Percentiles rank a stretch among this genome's conserved stretches.
Evolutionary conservation across 2,329 filamentous ascomycete species (phyloP).

Genomic region (Elsinoe ampelina): DNA sequence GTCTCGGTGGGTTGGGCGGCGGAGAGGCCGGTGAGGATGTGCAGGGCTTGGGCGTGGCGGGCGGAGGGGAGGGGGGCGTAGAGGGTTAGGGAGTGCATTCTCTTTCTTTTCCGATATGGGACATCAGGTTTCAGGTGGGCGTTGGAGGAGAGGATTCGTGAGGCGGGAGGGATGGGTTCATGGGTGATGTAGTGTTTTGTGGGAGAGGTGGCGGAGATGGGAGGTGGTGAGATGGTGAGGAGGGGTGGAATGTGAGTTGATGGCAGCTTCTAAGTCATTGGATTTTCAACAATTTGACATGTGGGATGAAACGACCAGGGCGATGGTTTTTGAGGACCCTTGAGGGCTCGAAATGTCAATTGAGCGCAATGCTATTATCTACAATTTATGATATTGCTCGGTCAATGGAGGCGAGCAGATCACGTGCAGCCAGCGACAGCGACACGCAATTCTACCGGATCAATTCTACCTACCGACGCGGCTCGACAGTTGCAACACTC

Average conservation of each 20-base stretch:
- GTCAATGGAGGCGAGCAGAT: background rate
- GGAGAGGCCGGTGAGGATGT: slow-evolving; percentile 52
- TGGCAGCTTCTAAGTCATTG: no score
- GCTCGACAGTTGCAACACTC: background rate
- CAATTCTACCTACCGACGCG: background rate
- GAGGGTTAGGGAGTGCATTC: slow-evolving; percentile 55
- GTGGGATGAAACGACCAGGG: background rate
- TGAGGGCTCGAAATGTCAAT: background rate
- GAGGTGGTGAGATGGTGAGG: background rate
- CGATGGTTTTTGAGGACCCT: background rate
- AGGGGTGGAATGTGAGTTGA: background rate
- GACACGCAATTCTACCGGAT: background rate
- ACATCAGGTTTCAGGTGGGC: background rate
- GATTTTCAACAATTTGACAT: background rate
- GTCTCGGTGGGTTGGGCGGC: slow-evolving; percentile 50
- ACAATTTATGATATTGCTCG: background rate
- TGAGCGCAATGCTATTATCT: background rate
- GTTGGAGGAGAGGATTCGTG: background rate
- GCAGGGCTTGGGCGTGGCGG: slow-evolving; percentile 51
- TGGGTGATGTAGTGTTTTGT: background rate
- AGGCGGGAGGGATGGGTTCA: background rate
- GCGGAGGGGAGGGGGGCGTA: slow-evolving; percentile 49
- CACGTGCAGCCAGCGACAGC: background rate
- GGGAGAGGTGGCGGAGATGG: background rate
- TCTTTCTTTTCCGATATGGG: background rate